phyloP scores from a whole-genome alignment of 2,329 filamentous ascomycete genomes.

The Bipolaris gigantea region DNA sequence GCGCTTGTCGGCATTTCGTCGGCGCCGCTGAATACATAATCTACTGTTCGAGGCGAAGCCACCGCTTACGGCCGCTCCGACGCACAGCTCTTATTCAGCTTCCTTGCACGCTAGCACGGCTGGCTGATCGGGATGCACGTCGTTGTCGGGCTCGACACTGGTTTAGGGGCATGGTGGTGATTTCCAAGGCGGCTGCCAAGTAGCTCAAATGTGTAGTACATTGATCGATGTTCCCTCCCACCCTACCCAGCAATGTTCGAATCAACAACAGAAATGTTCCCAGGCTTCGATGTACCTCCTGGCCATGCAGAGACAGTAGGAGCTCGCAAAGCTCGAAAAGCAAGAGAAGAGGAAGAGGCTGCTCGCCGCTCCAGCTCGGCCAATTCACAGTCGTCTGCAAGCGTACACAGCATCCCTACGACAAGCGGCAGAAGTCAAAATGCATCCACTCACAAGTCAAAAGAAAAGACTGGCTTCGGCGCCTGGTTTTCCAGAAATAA shows the following conservation, averaged over 20 bases:
- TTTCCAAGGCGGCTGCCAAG: not conserved
- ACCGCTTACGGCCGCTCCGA: conserved; percentile 1
- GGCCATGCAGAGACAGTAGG: conserved; percentile 32
- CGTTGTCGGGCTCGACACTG: not conserved
- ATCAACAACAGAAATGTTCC: conserved; percentile 25
- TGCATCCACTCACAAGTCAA: conserved; percentile 13
- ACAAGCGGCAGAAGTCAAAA: conserved; percentile 10
- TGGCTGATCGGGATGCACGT: not conserved
- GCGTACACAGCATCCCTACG: conserved; percentile 12
- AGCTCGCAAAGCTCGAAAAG: conserved; percentile 28
- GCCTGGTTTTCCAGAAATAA: conserved; percentile 27
- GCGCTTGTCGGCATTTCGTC: not conserved
- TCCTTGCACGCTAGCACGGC: conserved; percentile 2
- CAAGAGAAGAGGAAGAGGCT: conserved; percentile 23
- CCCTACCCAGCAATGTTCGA: not conserved
- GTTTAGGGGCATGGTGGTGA: conserved; percentile 2
- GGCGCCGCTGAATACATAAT: not conserved
- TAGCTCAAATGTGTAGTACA: conserved; percentile 1
- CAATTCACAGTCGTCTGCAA: conserved; percentile 29
- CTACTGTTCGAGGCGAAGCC: not conserved
- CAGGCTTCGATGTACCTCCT: conserved; percentile 32
- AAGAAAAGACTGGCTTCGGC: conserved; percentile 16
- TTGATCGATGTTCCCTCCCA: conserved; percentile 4
- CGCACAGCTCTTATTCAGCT: not conserved
- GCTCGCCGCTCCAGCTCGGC: conserved; percentile 23